Evolutionary conservation across 768 basidiomycete genomes (phyloP), one percentile per base, ranked within the genome.

Genomic region (Rhizopogon roseolus): DNA sequence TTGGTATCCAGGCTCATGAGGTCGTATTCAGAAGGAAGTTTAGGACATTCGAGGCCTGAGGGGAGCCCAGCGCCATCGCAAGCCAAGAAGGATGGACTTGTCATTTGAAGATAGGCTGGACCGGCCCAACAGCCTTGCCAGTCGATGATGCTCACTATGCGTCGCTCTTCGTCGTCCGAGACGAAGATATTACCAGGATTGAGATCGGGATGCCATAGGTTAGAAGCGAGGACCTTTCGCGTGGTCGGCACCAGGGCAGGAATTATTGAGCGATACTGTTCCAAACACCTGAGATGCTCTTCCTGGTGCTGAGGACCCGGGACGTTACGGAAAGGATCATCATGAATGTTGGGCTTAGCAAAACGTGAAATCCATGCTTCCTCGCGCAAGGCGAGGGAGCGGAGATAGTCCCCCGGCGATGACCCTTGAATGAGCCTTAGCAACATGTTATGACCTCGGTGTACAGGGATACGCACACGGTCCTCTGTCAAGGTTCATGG

Each of bases 141-240:
- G 52, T 66, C 68, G 32, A 68, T 65, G 53, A 70, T 59, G 32
- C 59, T 56, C 16, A 59, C 61, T 22, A 66, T 52, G 25, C 53
- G 55, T 36, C 54, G 53, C 25, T 58, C 57, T 1, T 54, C 53
- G 28, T 57, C 55, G 19, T 57, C 46, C 6, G 55, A 57, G 19
- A 67, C 62, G 27, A 66, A 60, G 42, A 70, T 34, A 51, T 71
- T 70, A 8, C 56, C 54, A 29, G 50, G 53, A 38, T 53, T 63
- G n/a, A 69, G 38, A 48, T 69, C 66, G 10, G 63, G 63, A 58
- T 71, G 69, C 64, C 67, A 66, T 17, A 71, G 39, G 49, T 59
- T 65, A 34, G 65, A 61, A 10, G 57, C 40, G 14, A 57, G 53
- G 41, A 57, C 56, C 22, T 61, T 59, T 38, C 54, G 51, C 17